These are phyloP conservation scores for Penicillium sp. DNA, from an alignment of 2,329 filamentous ascomycete genomes.

Conservation along the genomic window DNA sequence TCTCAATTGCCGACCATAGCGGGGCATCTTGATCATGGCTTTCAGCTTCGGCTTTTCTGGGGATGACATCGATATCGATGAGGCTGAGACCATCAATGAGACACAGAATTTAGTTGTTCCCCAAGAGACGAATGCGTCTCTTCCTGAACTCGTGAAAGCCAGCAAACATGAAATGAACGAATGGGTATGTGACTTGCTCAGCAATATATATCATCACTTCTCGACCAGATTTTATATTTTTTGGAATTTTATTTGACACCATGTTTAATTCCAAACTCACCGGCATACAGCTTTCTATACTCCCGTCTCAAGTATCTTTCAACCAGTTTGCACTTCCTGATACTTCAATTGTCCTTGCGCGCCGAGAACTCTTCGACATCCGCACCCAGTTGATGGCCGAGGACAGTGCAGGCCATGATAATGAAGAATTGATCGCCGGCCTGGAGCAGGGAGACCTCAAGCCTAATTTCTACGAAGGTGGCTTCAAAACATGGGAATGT, in stretches of 20 bases:
- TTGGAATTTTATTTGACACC: no score
- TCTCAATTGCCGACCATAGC: background rate
- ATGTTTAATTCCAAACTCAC: constrained; percentile 8
- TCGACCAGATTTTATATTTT: no score
- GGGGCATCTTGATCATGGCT: constrained; percentile 20
- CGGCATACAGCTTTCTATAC: constrained; percentile 44
- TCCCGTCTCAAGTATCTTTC: constrained; percentile 58
- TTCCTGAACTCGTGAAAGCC: constrained; percentile 33
- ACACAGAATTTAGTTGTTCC: constrained; percentile 10
- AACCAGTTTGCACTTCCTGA: constrained; percentile 45
- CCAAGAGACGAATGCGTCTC: constrained; percentile 11
- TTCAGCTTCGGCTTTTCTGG: constrained; percentile 55
- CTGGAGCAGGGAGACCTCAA: constrained; percentile 53
- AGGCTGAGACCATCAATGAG: constrained; percentile 25
- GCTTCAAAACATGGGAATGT: constrained; percentile 65
- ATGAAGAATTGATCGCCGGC: constrained; percentile 43
- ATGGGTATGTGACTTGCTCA: constrained; percentile 40
- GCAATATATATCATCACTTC: background rate
- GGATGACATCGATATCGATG: constrained; percentile 52
- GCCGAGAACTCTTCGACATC: constrained; percentile 59
- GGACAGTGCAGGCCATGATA: constrained; percentile 39
- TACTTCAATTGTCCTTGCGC: constrained; percentile 40
- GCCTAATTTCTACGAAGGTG: constrained; percentile 59
- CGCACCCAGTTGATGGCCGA: constrained; percentile 60
- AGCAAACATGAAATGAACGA: constrained; percentile 43